Percentiles rank a stretch among this genome's conserved stretches.
Evolutionary conservation across 1,139 yeast genomes (phyloP).

Genomic region (Yamadazyma siamensis): DNA sequence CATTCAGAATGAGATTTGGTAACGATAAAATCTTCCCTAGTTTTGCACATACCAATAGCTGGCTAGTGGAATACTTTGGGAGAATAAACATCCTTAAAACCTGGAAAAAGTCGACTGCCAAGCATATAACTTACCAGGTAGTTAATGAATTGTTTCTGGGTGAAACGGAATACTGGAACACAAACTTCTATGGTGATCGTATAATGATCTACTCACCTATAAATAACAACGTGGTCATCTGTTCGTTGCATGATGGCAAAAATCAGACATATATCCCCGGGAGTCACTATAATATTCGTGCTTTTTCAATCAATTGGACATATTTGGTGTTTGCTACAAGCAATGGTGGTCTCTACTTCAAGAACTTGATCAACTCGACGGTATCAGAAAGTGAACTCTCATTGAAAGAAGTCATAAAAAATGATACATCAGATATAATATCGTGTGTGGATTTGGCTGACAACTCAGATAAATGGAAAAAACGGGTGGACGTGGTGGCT

Average conservation of each 20-base stretch:
- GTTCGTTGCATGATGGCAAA: constrained; percentile 40
- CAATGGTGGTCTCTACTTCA: constrained; percentile 29
- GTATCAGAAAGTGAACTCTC: constrained; percentile 21
- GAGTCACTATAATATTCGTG: constrained; percentile 17
- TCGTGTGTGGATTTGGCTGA: constrained; percentile 22
- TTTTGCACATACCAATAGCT: constrained; percentile 48
- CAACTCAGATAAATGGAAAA: constrained; percentile 22
- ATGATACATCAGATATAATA: constrained; percentile 11
- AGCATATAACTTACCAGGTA: constrained; percentile 29
- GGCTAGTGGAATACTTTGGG: constrained; percentile 54
- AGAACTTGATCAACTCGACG: constrained; percentile 31
- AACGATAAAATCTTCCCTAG: constrained; percentile 49
- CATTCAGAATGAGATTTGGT: constrained; percentile 47
- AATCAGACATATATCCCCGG: constrained; percentile 42
- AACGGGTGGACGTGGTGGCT: constrained; percentile 24
- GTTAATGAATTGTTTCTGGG: constrained; percentile 24
- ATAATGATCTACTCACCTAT: constrained; percentile 30
- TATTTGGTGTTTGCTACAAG: constrained; percentile 28
- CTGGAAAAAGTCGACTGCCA: constrained; percentile 50
- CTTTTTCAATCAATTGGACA: constrained; percentile 32
- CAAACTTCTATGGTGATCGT: constrained; percentile 37
- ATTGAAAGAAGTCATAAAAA: constrained; percentile 13
- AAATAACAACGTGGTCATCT: constrained; percentile 36
- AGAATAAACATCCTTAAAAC: constrained; percentile 40
- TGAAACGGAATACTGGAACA: constrained; percentile 24